Evolutionary conservation across 2,329 filamentous ascomycete species (phyloP).

Genomic region (Pestalotiopsis sp.): DNA sequence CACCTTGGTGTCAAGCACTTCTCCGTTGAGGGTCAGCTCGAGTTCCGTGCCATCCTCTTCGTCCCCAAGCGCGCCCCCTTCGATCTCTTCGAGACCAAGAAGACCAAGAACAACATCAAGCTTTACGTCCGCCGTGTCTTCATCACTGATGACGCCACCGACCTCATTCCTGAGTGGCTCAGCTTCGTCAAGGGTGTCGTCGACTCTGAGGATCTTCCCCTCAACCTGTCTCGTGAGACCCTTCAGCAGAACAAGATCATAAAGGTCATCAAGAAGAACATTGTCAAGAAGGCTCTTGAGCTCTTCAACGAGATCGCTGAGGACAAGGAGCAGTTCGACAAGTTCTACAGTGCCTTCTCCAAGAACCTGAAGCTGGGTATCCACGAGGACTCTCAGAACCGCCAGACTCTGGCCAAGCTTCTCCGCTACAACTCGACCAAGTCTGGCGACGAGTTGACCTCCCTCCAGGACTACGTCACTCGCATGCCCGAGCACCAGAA

Average conservation of each 20-base stretch:
- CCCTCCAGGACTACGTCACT: conserved; percentile 94
- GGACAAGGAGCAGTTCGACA: conserved; percentile 99
- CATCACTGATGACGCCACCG: conserved; percentile 99
- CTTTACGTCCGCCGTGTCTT: conserved; percentile 99
- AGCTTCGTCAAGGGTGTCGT: conserved; percentile 99
- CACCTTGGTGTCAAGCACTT: conserved; percentile 99
- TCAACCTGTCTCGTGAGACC: conserved; percentile 99
- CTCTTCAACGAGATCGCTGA: conserved; percentile 99
- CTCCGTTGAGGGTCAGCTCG: conserved; percentile 99
- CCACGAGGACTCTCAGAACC: conserved; percentile 99
- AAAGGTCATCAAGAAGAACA: conserved; percentile 99
- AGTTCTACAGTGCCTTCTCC: conserved; percentile 99
- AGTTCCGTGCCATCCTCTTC: conserved; percentile 99
- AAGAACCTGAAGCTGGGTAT: conserved; percentile 99
- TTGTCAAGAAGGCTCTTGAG: conserved; percentile 99
- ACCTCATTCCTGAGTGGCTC: conserved; percentile 99
- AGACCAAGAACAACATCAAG: conserved; percentile 99
- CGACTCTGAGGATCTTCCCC: conserved; percentile 98
- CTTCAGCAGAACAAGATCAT: conserved; percentile 99
- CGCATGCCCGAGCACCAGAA: conserved; percentile 99
- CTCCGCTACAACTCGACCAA: conserved; percentile 99
- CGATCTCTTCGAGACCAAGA: conserved; percentile 99
- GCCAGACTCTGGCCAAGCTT: conserved; percentile 89
- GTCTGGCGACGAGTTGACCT: conserved; percentile 94
- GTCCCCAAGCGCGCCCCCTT: conserved; percentile 99